Conservation (phyloP, 2,329 filamentous ascomycete genomes). For the Fusarium beomiforme region DNA sequence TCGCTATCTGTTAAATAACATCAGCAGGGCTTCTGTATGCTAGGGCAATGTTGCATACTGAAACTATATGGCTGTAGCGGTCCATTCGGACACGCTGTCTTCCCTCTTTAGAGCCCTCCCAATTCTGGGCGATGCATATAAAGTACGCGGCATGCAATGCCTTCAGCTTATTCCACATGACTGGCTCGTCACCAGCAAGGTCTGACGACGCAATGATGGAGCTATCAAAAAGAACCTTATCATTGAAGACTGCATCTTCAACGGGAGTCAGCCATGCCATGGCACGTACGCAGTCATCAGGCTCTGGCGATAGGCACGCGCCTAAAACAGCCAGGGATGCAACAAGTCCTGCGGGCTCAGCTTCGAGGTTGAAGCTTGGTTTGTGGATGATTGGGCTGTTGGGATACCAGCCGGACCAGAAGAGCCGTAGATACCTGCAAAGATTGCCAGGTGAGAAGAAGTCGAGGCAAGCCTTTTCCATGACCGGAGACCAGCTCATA, state of each 20-base stretch:
- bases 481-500: background rate
- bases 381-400: background rate
- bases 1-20: background rate
- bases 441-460: background rate
- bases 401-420: background rate
- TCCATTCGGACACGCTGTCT: background rate
- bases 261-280: background rate
- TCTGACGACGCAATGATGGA: background rate
- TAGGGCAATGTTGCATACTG: background rate
- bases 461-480: background rate
- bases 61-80: background rate
- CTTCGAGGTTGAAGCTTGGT: background rate
- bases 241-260: background rate
- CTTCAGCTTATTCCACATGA: background rate
- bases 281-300: background rate
- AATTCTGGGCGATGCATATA: background rate
- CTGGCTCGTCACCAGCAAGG: background rate
- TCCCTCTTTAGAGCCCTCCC: background rate
- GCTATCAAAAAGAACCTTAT: background rate
- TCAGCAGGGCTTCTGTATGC: background rate
- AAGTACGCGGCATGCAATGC: background rate
- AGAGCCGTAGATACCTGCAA: background rate
- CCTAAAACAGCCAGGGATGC: background rate
- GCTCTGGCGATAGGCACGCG: background rate
- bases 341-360: background rate